phyloP scores from a whole-genome alignment of 441 rosid genomes.

The Arabidopsis hybrid region DNA sequence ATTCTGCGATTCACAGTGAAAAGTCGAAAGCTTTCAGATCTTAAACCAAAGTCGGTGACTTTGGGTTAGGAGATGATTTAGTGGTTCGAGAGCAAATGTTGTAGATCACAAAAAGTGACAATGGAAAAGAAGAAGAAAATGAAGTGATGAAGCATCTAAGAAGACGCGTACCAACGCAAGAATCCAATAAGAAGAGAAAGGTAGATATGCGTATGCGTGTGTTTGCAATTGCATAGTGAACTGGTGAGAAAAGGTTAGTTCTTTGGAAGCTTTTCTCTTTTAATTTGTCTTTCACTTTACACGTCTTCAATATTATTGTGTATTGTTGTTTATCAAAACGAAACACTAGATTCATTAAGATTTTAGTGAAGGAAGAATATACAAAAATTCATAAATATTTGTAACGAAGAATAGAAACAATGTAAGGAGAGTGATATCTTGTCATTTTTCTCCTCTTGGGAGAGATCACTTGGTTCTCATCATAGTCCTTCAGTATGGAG shows the following conservation, averaged over 20 bases:
- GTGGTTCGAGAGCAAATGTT: slow-evolving; percentile 19
- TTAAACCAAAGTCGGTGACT: not conserved
- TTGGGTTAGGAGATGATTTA: slow-evolving; percentile 16
- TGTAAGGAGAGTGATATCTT: no score
- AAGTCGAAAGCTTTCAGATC: slow-evolving; percentile 35
- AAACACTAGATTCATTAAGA: no score
- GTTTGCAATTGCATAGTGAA: slow-evolving; percentile 2
- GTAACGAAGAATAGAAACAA: no score
- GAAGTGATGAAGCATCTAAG: slow-evolving; percentile 16
- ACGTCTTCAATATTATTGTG: not conserved
- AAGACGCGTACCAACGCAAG: slow-evolving; percentile 9
- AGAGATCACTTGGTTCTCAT: no score
- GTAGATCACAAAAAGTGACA: slow-evolving; percentile 1
- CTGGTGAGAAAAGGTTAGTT: not conserved
- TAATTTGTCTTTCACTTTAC: not conserved
- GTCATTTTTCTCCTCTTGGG: no score
- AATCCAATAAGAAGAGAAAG: not conserved
- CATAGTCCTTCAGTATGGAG: no score
- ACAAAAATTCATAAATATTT: no score
- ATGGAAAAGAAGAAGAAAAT: not conserved
- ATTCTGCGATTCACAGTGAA: not conserved
- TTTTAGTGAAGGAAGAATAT: no score
- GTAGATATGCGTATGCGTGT: slow-evolving; percentile 1
- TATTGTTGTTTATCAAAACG: no score
- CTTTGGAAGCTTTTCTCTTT: not conserved